These are phyloP conservation scores for Neonectria sp. DNA, from an alignment of 2,329 filamentous ascomycete species.

Conservation along the genomic window DNA sequence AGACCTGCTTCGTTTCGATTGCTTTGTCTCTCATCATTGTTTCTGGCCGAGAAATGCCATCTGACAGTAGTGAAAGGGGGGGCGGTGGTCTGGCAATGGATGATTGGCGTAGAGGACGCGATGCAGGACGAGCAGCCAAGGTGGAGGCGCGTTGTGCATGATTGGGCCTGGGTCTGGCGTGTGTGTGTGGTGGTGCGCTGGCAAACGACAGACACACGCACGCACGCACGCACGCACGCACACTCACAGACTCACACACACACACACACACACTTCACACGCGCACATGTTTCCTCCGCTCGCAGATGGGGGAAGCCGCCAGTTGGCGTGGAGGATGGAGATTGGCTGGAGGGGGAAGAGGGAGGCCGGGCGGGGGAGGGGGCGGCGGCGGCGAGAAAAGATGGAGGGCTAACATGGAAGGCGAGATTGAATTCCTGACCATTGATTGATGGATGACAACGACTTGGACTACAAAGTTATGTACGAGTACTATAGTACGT, in stretches of 20 bases:
- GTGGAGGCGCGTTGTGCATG: slow-evolving; percentile 45
- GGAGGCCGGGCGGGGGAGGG: slow-evolving; percentile 7
- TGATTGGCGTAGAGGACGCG: slow-evolving; percentile 42
- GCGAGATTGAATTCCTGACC: not conserved
- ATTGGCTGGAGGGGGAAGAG: slow-evolving; percentile 41
- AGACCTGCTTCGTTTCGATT: slow-evolving; percentile 7
- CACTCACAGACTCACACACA: slow-evolving; percentile 31
- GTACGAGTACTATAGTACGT: too few relatives aligned
- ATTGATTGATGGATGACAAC: not conserved
- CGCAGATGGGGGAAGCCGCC: slow-evolving; percentile 22
- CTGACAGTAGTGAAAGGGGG: slow-evolving; percentile 23
- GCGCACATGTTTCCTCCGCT: slow-evolving; percentile 37
- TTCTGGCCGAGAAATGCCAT: slow-evolving; percentile 34
- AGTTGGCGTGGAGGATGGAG: slow-evolving; percentile 48
- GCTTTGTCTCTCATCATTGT: slow-evolving; percentile 1
- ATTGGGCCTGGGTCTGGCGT: slow-evolving; percentile 45
- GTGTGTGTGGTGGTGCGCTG: slow-evolving; percentile 42
- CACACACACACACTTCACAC: slow-evolving; percentile 22
- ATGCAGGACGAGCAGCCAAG: slow-evolving; percentile 25
- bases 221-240: slow-evolving; percentile 11
- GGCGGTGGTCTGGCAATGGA: slow-evolving; percentile 36
- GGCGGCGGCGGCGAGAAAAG: not conserved
- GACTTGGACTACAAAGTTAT: not conserved
- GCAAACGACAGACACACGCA: slow-evolving; percentile 36
- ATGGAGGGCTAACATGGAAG: not conserved